Conservation (phyloP, 208 protist species). For the Leishmania braziliensis region DNA sequence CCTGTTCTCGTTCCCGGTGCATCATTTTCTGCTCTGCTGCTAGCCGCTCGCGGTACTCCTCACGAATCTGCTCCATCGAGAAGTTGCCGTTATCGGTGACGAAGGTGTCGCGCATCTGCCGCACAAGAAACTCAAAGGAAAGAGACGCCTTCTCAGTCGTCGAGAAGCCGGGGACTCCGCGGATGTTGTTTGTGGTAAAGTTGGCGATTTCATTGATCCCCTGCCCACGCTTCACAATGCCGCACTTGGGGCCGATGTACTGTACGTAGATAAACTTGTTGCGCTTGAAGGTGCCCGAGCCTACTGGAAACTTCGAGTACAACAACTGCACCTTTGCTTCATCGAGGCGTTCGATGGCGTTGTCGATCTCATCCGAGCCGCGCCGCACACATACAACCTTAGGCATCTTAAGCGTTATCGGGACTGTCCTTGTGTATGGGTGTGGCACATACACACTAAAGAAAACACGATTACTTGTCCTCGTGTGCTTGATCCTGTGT, state of each 20-base stretch:
- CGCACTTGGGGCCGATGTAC: constrained; percentile 70
- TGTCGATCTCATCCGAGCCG: constrained; percentile 70
- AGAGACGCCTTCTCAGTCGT: constrained; percentile 66
- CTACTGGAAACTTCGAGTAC: constrained; percentile 82
- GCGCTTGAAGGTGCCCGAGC: constrained; percentile 84
- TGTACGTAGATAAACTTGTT: constrained; percentile 88
- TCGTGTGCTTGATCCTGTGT: background rate
- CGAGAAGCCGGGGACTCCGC: constrained; percentile 65
- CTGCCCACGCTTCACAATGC: constrained; percentile 78
- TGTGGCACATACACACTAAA: background rate
- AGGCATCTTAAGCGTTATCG: too few relatives aligned
- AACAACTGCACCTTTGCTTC: constrained; percentile 78
- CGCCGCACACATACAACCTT: constrained; percentile 13
- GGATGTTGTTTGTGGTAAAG: constrained; percentile 53
- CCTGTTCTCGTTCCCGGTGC: constrained; percentile 38
- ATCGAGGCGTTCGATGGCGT: constrained; percentile 63
- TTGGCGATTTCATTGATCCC: constrained; percentile 64
- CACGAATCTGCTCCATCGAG: constrained; percentile 73
- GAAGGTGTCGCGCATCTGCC: constrained; percentile 74
- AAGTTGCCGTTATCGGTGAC: constrained; percentile 76
- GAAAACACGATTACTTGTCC: background rate
- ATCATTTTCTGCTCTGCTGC: constrained; percentile 67
- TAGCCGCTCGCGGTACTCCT: constrained; percentile 70
- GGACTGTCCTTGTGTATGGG: too few relatives aligned
- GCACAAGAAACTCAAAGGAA: constrained; percentile 63